Percentiles rank a stretch among this genome's conserved stretches.
phyloP scores from a whole-genome alignment of 164 flowering plant species.

The Nymphaea thermarum region DNA sequence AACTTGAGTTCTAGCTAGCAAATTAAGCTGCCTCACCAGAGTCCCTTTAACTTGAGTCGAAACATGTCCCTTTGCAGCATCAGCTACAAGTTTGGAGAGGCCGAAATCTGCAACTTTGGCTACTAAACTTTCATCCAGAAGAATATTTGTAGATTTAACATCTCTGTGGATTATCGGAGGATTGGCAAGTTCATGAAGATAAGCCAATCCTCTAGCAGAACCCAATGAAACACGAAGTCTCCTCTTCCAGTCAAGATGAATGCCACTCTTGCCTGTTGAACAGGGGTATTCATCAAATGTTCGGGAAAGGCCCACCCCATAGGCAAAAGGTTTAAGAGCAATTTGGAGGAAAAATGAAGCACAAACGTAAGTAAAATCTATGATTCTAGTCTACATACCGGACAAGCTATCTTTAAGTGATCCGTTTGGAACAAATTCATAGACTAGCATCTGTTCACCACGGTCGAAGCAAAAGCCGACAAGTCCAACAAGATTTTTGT shows the following conservation, averaged over 20 bases:
- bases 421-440: constrained; percentile 58
- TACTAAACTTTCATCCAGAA: constrained; percentile 47
- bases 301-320: neutral
- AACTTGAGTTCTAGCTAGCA: neutral
- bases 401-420: constrained; percentile 48
- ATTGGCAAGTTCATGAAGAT: constrained; percentile 66
- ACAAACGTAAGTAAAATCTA: neutral
- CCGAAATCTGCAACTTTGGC: constrained; percentile 82
- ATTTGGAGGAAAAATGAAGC: neutral
- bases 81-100: constrained; percentile 57
- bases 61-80: constrained; percentile 51
- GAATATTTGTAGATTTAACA: constrained; percentile 60
- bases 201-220: constrained; percentile 70
- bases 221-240: constrained; percentile 65
- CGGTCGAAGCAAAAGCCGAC: constrained; percentile 70
- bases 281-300: neutral
- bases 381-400: constrained; percentile 18
- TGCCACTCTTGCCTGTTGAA: constrained; percentile 40
- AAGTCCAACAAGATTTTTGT: constrained; percentile 62
- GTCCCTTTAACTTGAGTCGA: constrained; percentile 82
- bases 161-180: constrained; percentile 79
- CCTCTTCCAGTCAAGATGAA: constrained; percentile 63
- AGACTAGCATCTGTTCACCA: constrained; percentile 73
- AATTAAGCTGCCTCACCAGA: constrained; percentile 18
- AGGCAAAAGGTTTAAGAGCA: too few relatives aligned